These are phyloP conservation scores for Exophiala viscosa DNA, from an alignment of 2,329 filamentous ascomycete species.

Conservation along the genomic window DNA sequence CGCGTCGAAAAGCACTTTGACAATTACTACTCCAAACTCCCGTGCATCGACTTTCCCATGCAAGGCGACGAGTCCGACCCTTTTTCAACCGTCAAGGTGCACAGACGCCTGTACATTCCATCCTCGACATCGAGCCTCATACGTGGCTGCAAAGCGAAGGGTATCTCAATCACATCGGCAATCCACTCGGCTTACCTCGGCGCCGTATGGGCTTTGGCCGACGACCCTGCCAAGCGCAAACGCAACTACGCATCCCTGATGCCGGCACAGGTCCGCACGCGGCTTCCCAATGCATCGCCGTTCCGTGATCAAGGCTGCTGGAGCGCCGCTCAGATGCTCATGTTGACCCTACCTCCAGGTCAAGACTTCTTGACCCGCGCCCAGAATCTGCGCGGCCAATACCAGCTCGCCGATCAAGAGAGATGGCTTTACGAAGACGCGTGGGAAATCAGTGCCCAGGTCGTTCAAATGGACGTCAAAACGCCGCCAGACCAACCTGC, in stretches of 20 bases:
- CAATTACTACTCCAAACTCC: constrained; percentile 7
- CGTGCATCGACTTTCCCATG: constrained; percentile 10
- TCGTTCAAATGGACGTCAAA: neutral
- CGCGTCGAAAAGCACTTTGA: constrained; percentile 6
- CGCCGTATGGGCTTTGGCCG: constrained; percentile 3
- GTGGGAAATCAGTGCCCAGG: constrained; percentile 1
- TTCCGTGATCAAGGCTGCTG: constrained; percentile 10
- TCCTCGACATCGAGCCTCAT: neutral
- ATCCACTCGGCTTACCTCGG: constrained; percentile 12
- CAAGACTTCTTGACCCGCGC: constrained; percentile 13
- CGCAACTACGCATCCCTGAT: constrained; percentile 10
- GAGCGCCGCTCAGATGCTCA: constrained; percentile 10
- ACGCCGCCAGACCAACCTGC: neutral
- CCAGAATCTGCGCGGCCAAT: constrained; percentile 4
- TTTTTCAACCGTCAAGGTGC: neutral
- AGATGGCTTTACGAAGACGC: constrained; percentile 8
- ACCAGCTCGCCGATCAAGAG: constrained; percentile 3
- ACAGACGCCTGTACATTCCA: constrained; percentile 2
- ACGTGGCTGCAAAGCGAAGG: constrained; percentile 6
- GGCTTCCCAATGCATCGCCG: constrained; percentile 5
- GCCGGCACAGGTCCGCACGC: constrained; percentile 15
- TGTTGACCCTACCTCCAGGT: constrained; percentile 1
- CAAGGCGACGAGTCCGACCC: neutral
- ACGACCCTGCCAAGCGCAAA: neutral
- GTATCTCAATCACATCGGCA: constrained; percentile 8